Evolutionary conservation across 305 asterid species (phyloP), one percentile per base, ranked within the genome.

Genomic region (Solanum hybrid): DNA sequence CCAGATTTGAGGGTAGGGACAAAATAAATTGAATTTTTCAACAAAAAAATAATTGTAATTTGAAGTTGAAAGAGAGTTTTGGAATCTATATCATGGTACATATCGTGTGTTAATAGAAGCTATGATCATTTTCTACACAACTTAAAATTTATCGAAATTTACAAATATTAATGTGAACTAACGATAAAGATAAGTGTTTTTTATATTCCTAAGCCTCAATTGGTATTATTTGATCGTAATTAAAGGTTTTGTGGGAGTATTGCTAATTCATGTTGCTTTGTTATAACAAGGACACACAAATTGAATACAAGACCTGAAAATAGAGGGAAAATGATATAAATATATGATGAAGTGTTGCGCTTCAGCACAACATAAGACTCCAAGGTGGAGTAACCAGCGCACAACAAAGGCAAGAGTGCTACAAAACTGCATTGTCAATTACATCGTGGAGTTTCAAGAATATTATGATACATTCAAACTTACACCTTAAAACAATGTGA

Each of bases 231-330:
- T 60, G 12, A 60, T 60, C 5, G 5, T 60, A 60, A 60, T 60
- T 5, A 60, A 60, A 60, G 26, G 10, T 60, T 60, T 60, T 19
- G 0, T 60, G 0, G 3, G 71, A 60, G 0, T 60, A 60, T 60
- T 60, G n/a, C 26, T 19, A 19, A 60, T 60, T 19, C 71, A 0
- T 60, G 66, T 56, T 56, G 10, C 66, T 17, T 56, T 56, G 66
- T 56, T 56, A 56, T 56, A 56, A 56, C 10, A 56, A 56, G 66
- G 1, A 15, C 66, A 56, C 69, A 17, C 0, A 60, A 60, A 10
- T 60, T 60, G 26, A 0, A 60, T 19, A 0, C 0, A 7, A 19
- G 0, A 60, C 0, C 71, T 7, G 0, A 60, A 19, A 19, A 19
- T 60, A 60, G 5, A 22, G n/a, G 26, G 1, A 60, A 3, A 60